phyloP scores from a whole-genome alignment of 345 rosid genomes.

The Melaleuca alternifolia region DNA sequence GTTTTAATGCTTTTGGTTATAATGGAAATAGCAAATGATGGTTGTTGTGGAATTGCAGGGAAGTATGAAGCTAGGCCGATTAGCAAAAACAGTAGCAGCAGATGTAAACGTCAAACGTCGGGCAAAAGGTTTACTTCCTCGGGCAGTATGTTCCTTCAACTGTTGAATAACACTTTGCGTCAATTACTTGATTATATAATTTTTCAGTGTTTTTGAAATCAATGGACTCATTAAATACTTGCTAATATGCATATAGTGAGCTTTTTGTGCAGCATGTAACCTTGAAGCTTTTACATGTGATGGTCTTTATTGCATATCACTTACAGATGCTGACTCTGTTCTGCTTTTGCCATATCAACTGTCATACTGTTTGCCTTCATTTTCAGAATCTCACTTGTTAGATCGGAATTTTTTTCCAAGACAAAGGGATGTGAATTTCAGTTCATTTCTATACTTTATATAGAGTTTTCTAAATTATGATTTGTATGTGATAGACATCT shows the following conservation, averaged over 20 bases:
- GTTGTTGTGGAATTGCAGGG: slow-evolving; percentile 37
- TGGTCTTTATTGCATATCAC: neutral
- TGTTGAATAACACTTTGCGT: neutral
- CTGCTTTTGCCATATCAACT: neutral
- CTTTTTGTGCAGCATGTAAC: neutral
- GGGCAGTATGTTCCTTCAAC: slow-evolving; percentile 36
- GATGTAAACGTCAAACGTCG: slow-evolving; percentile 72
- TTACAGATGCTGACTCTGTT: neutral
- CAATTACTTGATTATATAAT: neutral
- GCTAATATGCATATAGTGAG: neutral
- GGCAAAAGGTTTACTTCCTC: slow-evolving; percentile 87
- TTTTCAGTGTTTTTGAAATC: neutral
- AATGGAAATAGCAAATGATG: neutral
- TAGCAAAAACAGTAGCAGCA: slow-evolving; percentile 63
- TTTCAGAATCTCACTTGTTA: neutral
- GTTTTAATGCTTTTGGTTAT: neutral
- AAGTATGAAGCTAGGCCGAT: slow-evolving; percentile 61
- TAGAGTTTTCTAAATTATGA: neutral
- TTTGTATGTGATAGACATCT: neutral
- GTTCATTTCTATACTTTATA: neutral
- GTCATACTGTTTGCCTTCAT: neutral
- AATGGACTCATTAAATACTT: neutral
- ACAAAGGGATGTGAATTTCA: neutral
- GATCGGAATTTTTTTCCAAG: neutral
- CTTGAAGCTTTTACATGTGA: neutral